A percentile compares a stretch with the other conserved stretches of the same genome.
These are phyloP conservation scores for Euphorbia peplus DNA, from an alignment of 345 rosid species.

Conservation along the genomic window DNA sequence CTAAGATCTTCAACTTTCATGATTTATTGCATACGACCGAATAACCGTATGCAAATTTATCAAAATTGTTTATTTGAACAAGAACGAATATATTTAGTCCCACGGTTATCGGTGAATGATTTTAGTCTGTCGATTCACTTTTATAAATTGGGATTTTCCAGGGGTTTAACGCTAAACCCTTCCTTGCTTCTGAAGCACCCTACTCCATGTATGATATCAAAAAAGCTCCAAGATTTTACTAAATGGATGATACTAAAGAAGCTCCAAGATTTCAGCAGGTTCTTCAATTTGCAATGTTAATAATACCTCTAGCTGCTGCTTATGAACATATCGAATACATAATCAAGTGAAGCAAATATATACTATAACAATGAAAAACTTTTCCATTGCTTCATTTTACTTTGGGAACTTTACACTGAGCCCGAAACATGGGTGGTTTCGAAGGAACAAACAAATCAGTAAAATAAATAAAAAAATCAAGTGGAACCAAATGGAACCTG, in stretches of 20 bases:
- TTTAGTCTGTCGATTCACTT: too few relatives aligned
- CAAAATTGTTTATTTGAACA: too few relatives aligned
- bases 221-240: too few relatives aligned
- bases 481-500: background rate
- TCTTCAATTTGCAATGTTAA: background rate
- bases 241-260: too few relatives aligned
- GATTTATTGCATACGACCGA: background rate
- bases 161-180: too few relatives aligned
- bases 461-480: constrained; percentile 5
- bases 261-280: background rate
- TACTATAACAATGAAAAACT: background rate
- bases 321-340: background rate
- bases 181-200: too few relatives aligned
- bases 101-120: too few relatives aligned
- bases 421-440: constrained; percentile 8
- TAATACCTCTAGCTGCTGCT: background rate
- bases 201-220: too few relatives aligned
- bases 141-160: too few relatives aligned
- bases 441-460: constrained; percentile 8
- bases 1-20: background rate
- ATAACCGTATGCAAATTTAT: too few relatives aligned
- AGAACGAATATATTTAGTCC: too few relatives aligned
- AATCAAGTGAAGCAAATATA: background rate
- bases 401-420: constrained; percentile 31
- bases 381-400: constrained; percentile 17